Base-by-base conservation (phyloP, 306 rosid species). In the Fragaria iinumae region DNA sequence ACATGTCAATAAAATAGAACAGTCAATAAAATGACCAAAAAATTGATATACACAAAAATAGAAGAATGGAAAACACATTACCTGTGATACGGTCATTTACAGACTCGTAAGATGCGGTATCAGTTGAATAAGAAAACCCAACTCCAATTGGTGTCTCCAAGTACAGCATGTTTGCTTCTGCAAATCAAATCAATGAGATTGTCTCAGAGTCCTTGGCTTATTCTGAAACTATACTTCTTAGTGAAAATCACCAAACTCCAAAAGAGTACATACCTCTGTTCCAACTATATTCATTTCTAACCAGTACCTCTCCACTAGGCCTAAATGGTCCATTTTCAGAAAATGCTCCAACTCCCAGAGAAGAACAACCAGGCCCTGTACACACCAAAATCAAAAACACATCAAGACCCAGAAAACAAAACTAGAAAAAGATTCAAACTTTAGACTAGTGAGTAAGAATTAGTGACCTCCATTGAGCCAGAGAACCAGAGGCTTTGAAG, bases 401-500 rank as follows among this genome's bases (percentile, higher is more conserved):
- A 60, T 60, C 14, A 44, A 74, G 3, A 52, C 75, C 75, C 64
- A 71, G 63, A 14, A 21, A 16, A 29, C n/a, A 10, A 67, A 17
- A 45, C 4, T 32, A 3, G 74, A 78, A 63, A 50, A 41, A 57
- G 29, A 41, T 4, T 0, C 5, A 76, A 77, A 77, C 23, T 34
- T 52, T 20, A 21, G 47, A 56, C 32, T 27, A 1, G 38, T 73
- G 56, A 56, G 71, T 32, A 72, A 16, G 16, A 6, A 27, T 0
- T 21, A 39, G 27, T 25, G 13, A 86, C 89, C 89, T 84, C 90
- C 90, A 81, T 84, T 87, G 67, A 87, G 86, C 98, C 98, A 93
- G 60, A 93, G 96, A 32, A 93, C 98, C 10, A 93, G 77, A n/a
- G 98, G 98, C 85, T 91, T 93, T 45, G 97, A 88, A 84, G 86